Evolutionary conservation across 805 yeast species (phyloP).

Genomic region (Yamadazyma laniorum): DNA sequence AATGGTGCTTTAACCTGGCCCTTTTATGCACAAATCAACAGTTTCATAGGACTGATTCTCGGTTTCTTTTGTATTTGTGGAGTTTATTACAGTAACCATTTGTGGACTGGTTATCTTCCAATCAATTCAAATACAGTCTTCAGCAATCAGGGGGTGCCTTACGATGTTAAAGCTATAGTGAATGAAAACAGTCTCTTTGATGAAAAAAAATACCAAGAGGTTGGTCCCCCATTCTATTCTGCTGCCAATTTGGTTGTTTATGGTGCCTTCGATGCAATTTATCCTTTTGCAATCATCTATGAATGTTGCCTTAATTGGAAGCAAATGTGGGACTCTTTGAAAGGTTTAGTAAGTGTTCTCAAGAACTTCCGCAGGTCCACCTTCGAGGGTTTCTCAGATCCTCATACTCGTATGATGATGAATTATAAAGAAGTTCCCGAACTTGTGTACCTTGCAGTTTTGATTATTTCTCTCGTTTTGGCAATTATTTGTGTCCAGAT

Average conservation of each 20-base stretch:
- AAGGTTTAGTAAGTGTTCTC: slow-evolving; percentile 20
- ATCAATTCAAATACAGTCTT: slow-evolving; percentile 20
- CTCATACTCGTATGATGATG: slow-evolving; percentile 56
- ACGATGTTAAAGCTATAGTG: slow-evolving; percentile 29
- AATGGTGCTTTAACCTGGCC: slow-evolving; percentile 21
- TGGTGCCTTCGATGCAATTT: slow-evolving; percentile 43
- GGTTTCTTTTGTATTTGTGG: slow-evolving; percentile 25
- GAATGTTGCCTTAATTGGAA: slow-evolving; percentile 38
- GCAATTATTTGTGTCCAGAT: slow-evolving; percentile 44
- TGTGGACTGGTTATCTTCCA: slow-evolving; percentile 31
- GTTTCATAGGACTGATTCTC: slow-evolving; percentile 23
- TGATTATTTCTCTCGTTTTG: slow-evolving; percentile 45
- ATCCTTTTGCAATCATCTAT: slow-evolving; percentile 54
- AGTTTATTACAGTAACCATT: slow-evolving; percentile 27
- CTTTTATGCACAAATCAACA: slow-evolving; percentile 23
- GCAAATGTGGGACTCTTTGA: slow-evolving; percentile 33
- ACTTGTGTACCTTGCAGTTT: slow-evolving; percentile 56
- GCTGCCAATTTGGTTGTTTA: slow-evolving; percentile 26
- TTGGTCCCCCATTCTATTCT: slow-evolving; percentile 24
- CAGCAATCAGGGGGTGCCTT: slow-evolving; percentile 23
- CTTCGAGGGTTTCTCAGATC: slow-evolving; percentile 39
- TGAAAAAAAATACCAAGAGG: slow-evolving; percentile 16
- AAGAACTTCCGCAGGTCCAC: slow-evolving; percentile 11
- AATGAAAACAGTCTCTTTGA: slow-evolving; percentile 33
- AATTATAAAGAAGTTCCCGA: slow-evolving; percentile 69